Base-by-base conservation (phyloP, 23 red algal species). In the Gracilaria vermiculophylla region DNA sequence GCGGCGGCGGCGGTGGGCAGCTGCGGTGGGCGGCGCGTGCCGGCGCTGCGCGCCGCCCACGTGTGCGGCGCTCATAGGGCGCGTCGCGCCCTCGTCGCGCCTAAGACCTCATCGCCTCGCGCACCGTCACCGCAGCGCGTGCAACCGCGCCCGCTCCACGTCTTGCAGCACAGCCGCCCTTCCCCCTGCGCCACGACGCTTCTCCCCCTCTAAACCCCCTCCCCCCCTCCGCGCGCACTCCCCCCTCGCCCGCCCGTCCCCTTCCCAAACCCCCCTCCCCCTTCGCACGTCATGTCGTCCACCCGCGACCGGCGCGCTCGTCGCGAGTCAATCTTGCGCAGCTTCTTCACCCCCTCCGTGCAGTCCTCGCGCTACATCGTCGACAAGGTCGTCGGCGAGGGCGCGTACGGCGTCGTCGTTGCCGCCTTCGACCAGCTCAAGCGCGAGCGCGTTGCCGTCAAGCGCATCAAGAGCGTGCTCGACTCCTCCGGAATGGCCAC, bases 321-420 rank as follows among this genome's bases (percentile, higher is more conserved):
- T 20, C 77, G 79, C 39, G 90, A 93, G 51, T 71, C 71, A 20
- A 62, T 69, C 34, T 49, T 77, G 43, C 50, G 72, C 36, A 80
- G 84, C 34, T 93, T 93, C 57, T 93, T 93, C 79, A 56, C 69
- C 21, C 69, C 71, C 56, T 53, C 90, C 60, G 80, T 86, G 23
- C 81, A 84, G 79, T 72, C 90, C 7, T 78, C 66, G 32, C 62
- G 77, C 42, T 93, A 93, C 60, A 48, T 54, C 53, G 80, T 93
- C 9, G 80, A 85, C 24, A 93, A 85, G 36, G 80, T 94, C 11
- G 85, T 98, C 70, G 96, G 96, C 55, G 82, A 91, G 47, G 97
- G 97, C 40, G 97, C 97, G 7, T 99, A 99, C 66, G 97, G 97
- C 15, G 91, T 95, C 24, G 97, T 99, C 4, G 83, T 90, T 27